These are phyloP conservation scores for Taxillus chinensis DNA, from an alignment of 164 flowering plant species.

Conservation along the genomic window DNA sequence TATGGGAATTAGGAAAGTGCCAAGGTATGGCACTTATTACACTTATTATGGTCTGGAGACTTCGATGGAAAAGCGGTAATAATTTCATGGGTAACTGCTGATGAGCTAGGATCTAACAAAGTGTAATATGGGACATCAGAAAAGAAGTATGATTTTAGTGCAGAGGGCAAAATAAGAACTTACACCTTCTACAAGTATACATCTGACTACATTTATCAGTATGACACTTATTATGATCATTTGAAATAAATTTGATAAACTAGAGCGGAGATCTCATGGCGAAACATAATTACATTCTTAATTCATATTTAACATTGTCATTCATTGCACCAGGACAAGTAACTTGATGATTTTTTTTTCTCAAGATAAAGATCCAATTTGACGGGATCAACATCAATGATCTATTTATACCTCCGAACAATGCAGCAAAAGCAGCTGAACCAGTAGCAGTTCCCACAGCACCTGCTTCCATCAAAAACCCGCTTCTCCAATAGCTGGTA, in stretches of 20 bases:
- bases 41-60: too few relatives aligned
- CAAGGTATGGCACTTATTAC: too few relatives aligned
- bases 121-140: conserved; percentile 67
- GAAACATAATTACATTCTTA: too few relatives aligned
- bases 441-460: not conserved
- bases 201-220: conserved; percentile 95
- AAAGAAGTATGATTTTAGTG: conserved; percentile 36
- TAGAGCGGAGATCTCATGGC: too few relatives aligned
- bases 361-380: too few relatives aligned
- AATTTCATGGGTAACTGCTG: conserved; percentile 84
- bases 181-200: conserved; percentile 72
- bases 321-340: too few relatives aligned
- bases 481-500: too few relatives aligned
- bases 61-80: conserved; percentile 92
- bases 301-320: too few relatives aligned
- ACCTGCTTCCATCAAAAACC: not conserved
- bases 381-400: not conserved
- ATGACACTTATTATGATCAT: too few relatives aligned
- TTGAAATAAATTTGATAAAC: too few relatives aligned
- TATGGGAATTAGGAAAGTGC: too few relatives aligned
- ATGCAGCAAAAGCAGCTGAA: conserved; percentile 2
- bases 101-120: conserved; percentile 52
- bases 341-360: too few relatives aligned
- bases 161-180: conserved; percentile 46
- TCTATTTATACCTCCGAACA: not conserved